Conservation (phyloP, 2,329 filamentous ascomycete species). For the Diaporthe australafricana region DNA sequence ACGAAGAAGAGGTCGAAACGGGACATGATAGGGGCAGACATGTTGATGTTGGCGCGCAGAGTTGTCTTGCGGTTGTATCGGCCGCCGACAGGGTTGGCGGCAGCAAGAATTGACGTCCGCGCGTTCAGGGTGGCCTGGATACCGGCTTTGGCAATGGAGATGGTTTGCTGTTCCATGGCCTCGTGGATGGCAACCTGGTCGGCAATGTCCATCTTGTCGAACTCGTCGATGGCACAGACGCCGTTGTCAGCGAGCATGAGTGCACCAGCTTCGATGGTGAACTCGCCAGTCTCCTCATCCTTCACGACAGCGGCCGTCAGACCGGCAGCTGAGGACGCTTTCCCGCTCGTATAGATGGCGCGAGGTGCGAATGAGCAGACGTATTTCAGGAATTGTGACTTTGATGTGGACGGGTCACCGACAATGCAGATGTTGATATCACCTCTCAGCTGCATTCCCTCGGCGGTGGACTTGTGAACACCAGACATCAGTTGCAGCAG, state of each 20-base stretch:
- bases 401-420: slow-evolving; percentile 95
- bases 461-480: slow-evolving; percentile 89
- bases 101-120: slow-evolving; percentile 92
- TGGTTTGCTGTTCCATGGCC: slow-evolving; percentile 99
- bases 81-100: slow-evolving; percentile 94
- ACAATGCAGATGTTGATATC: slow-evolving; percentile 99
- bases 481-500: slow-evolving; percentile 96
- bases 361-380: slow-evolving; percentile 97
- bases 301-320: slow-evolving; percentile 97
- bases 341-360: slow-evolving; percentile 96
- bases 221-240: slow-evolving; percentile 98
- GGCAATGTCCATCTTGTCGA: slow-evolving; percentile 98
- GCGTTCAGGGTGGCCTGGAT: slow-evolving; percentile 98
- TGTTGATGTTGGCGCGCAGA: slow-evolving; percentile 94
- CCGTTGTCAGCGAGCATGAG: slow-evolving; percentile 98
- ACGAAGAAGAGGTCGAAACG: slow-evolving; percentile 99
- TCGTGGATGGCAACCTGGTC: slow-evolving; percentile 99
- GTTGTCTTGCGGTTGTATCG: slow-evolving; percentile 98
- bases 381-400: slow-evolving; percentile 98
- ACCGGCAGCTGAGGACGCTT: slow-evolving; percentile 97
- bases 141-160: slow-evolving; percentile 97
- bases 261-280: slow-evolving; percentile 97
- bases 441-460: slow-evolving; percentile 95
- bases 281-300: slow-evolving; percentile 98
- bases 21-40: slow-evolving; percentile 99